phyloP scores from a whole-genome alignment of 345 rosid genomes.

The Linum tenue region DNA sequence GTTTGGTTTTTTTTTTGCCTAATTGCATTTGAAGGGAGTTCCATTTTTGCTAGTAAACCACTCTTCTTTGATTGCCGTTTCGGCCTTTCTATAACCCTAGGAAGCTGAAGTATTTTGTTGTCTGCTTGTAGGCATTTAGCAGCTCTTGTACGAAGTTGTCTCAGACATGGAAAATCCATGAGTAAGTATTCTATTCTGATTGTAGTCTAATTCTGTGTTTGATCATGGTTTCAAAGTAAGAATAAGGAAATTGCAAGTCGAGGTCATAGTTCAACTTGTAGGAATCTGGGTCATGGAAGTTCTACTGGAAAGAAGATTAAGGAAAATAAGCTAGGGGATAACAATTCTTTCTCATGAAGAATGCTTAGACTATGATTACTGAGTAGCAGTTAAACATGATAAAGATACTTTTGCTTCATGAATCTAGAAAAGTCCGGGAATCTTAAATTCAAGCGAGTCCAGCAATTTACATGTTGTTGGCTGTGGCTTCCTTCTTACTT shows the following conservation, averaged over 20 bases:
- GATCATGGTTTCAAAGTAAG: not conserved
- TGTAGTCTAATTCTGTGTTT: not conserved
- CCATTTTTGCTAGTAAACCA: too few relatives aligned
- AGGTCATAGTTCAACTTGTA: not conserved
- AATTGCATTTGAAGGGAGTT: too few relatives aligned
- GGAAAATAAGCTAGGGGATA: not conserved
- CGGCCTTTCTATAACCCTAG: too few relatives aligned
- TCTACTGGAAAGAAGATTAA: too few relatives aligned
- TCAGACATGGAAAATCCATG: not conserved
- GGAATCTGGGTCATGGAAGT: not conserved
- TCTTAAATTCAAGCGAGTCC: not conserved
- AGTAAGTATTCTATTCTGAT: not conserved
- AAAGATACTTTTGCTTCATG: not conserved
- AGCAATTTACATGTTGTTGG: not conserved
- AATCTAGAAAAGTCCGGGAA: not conserved
- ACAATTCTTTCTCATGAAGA: not conserved
- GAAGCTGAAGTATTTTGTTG: not conserved
- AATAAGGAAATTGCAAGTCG: not conserved
- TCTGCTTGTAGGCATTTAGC: not conserved
- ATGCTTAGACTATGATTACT: not conserved
- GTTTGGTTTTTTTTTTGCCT: too few relatives aligned
- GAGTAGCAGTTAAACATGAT: not conserved
- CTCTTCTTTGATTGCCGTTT: too few relatives aligned
- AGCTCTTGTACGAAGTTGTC: not conserved
- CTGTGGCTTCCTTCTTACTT: conserved; percentile 8